Evolutionary conservation across 176 grass and related monocot genomes (phyloP), one percentile per base, ranked within the genome.

Genomic region (Eragrostis curvula): DNA sequence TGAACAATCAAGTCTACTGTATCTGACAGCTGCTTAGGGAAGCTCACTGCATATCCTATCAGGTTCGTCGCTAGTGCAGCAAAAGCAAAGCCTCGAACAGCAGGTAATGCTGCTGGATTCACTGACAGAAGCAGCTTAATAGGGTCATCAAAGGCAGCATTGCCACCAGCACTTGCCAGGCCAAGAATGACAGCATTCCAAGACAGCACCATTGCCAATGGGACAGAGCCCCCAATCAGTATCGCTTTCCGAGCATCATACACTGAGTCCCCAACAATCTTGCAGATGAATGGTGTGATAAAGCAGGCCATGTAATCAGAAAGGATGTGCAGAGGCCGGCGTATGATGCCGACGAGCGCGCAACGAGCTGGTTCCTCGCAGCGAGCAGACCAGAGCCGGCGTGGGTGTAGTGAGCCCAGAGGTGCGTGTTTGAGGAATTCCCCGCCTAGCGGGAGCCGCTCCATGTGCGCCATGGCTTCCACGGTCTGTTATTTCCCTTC

Each of bases 51-150:
- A 23, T 94, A 94, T 67, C 95, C 92, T 67, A 97, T 90, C 77
- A 97, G 72, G 71, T 92, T 97, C 1, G 92, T 97, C 5, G 77
- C 88, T 15, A 97, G 30, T 66, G 95, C 92, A 40, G 87, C 84
- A 72, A 97, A 97, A 32, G 94, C 90, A 0, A 97, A 97, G 7
- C 89, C 95, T 87, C 73, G 87, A 64, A 97, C 95, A 8, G 94
- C 85, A 72, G 92, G 80, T 73, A 94, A 74, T 6, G 81, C 87
- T 5, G 92, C 89, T 84, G 89, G 82, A 65, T 94, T 97, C 68
- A 97, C 94, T 3, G 92, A 97, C 58, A 97, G 94, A 46, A 97
- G 75, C 9, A 92, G 88, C 81, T 94, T 90, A 50, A 94, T 97
- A 50, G 94, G 91, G 44, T 92, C 92, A 82, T 90, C 88, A 47